Percentiles rank a stretch among this genome's conserved stretches.
These are phyloP conservation scores for Trypanosoma platydactyli DNA, from an alignment of 208 protist genomes.

Conservation along the genomic window DNA sequence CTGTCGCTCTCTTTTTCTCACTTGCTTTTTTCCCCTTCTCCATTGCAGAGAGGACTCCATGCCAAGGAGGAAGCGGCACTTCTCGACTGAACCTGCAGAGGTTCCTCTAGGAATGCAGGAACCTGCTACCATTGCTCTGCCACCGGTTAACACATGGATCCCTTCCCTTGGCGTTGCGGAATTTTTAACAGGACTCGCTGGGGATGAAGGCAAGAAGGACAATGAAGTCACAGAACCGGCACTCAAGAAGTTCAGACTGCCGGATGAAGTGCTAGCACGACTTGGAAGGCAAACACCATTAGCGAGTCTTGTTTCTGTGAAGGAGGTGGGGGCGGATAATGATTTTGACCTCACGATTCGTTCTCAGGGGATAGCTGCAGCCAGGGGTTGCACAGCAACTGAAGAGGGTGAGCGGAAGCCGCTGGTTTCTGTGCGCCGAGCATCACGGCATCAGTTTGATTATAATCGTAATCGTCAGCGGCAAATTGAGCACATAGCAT, in stretches of 20 bases:
- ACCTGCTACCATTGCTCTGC: not conserved
- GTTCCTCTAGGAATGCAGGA: not conserved
- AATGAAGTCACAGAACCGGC: conserved; percentile 1
- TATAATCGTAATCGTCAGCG: not conserved
- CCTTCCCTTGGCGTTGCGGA: not conserved
- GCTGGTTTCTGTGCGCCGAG: conserved; percentile 25
- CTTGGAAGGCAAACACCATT: not conserved
- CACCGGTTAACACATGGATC: not conserved
- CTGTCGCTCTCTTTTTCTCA: conserved; percentile 14
- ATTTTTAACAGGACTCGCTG: not conserved
- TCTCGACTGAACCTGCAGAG: conserved; percentile 7
- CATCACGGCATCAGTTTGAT: conserved; percentile 9
- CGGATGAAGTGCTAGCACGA: conserved; percentile 14
- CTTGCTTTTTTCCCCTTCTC: conserved; percentile 22
- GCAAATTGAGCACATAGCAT: not conserved
- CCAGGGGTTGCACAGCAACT: not conserved
- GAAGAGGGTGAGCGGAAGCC: conserved; percentile 8
- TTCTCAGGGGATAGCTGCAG: not conserved
- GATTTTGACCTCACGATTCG: conserved; percentile 4
- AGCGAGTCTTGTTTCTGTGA: not conserved
- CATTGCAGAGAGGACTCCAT: not conserved
- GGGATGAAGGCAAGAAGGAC: not conserved
- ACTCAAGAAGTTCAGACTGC: conserved; percentile 26
- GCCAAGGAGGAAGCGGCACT: conserved; percentile 9
- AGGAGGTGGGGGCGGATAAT: not conserved